Conservation (phyloP, 192 early-diverging fungal species). For the Blastocladiella britannica region DNA sequence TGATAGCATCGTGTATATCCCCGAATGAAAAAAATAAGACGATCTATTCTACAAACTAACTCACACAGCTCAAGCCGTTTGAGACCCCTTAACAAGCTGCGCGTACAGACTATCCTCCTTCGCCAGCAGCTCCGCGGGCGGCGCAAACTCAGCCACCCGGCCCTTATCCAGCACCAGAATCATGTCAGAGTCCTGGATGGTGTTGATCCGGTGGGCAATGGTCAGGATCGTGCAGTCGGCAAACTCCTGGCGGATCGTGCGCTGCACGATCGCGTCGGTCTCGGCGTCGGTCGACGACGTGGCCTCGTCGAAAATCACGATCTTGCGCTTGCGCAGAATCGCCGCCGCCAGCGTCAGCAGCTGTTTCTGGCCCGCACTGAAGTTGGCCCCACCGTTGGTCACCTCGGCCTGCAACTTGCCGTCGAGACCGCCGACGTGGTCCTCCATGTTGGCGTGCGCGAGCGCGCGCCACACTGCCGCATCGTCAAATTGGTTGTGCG, state of each 20-base stretch:
- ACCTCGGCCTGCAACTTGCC: too few relatives aligned
- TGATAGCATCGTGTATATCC: too few relatives aligned
- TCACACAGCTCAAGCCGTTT: too few relatives aligned
- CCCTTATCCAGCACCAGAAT: slow-evolving; percentile 19
- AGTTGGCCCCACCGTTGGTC: too few relatives aligned
- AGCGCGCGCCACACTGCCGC: too few relatives aligned
- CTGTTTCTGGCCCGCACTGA: slow-evolving; percentile 37
- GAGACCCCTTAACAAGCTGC: too few relatives aligned
- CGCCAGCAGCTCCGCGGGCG: slow-evolving; percentile 18
- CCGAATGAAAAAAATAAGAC: too few relatives aligned
- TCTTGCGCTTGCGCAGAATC: slow-evolving; percentile 10
- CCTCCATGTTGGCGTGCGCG: too few relatives aligned
- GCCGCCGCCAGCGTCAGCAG: slow-evolving; percentile 36
- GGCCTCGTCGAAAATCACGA: slow-evolving; percentile 34
- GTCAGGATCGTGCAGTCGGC: slow-evolving; percentile 26
- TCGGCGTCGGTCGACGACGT: slow-evolving; percentile 30
- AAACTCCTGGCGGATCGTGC: slow-evolving; percentile 27
- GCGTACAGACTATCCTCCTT: too few relatives aligned
- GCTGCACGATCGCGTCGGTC: slow-evolving; percentile 25
- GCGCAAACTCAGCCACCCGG: slow-evolving; percentile 23
- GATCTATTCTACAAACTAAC: too few relatives aligned
- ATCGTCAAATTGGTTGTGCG: too few relatives aligned
- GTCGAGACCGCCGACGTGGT: too few relatives aligned
- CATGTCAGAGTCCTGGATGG: slow-evolving; percentile 26
- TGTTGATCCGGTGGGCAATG: slow-evolving; percentile 23